A percentile compares a stretch with the other conserved stretches of the same genome.
Conservation (phyloP, 495 filamentous ascomycete genomes). For the Penicillium subrubescens region DNA sequence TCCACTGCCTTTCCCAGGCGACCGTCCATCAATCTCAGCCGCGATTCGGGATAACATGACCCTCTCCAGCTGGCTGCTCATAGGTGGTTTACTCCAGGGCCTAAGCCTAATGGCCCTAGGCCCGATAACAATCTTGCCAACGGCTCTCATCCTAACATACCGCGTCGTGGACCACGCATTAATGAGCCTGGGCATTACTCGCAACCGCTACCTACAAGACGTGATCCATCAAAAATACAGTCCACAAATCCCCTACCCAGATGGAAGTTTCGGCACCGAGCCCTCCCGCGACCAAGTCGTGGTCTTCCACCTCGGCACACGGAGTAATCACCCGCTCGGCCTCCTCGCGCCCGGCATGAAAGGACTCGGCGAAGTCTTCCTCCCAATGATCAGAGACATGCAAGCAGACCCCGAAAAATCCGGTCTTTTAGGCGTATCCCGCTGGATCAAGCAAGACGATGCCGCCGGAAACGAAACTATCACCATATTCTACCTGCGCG, state of each 20-base stretch:
- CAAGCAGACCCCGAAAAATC: slow-evolving; percentile 10
- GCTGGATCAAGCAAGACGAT: slow-evolving; percentile 16
- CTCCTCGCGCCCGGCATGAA: slow-evolving; percentile 11
- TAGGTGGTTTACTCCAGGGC: neutral
- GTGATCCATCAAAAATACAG: slow-evolving; percentile 36
- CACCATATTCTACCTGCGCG: slow-evolving; percentile 49
- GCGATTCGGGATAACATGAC: neutral
- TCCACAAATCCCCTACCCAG: slow-evolving; percentile 36
- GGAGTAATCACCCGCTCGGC: slow-evolving; percentile 44
- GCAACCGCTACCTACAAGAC: slow-evolving; percentile 38
- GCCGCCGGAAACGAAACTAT: slow-evolving; percentile 39
- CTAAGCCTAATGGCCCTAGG: neutral
- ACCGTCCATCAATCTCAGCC: neutral
- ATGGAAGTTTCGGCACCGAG: slow-evolving; percentile 34
- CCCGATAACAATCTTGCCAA: slow-evolving; percentile 25
- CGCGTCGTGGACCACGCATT: slow-evolving; percentile 22
- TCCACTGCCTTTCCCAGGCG: neutral
- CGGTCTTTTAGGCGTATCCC: neutral
- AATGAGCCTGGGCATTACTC: slow-evolving; percentile 30
- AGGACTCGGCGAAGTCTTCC: slow-evolving; percentile 1
- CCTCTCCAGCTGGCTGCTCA: slow-evolving; percentile 2
- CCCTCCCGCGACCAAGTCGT: slow-evolving; percentile 35
- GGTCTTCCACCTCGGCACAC: slow-evolving; percentile 44
- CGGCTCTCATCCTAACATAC: slow-evolving; percentile 35
- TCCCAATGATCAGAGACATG: slow-evolving; percentile 11